phyloP scores from a whole-genome alignment of 1,139 yeast genomes.

The Scheffersomyces insectosa region DNA sequence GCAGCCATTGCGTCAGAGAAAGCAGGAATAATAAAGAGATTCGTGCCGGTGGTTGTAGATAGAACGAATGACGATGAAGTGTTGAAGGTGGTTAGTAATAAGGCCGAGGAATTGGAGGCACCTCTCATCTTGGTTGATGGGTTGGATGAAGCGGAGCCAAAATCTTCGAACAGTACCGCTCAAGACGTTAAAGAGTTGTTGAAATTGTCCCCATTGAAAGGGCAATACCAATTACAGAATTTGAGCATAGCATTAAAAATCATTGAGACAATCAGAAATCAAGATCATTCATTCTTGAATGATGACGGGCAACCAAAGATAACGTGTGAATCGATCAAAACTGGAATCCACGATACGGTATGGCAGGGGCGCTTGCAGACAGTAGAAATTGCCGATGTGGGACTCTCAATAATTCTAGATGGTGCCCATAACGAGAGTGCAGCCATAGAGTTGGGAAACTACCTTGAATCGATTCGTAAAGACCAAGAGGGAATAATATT shows the following conservation, averaged over 20 bases:
- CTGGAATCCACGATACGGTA: conserved; percentile 51
- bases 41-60: conserved; percentile 70
- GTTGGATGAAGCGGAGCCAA: background rate
- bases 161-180: conserved; percentile 1
- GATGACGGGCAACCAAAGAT: conserved; percentile 16
- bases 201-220: conserved; percentile 57
- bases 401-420: conserved; percentile 57
- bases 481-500: conserved; percentile 49
- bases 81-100: conserved; percentile 37
- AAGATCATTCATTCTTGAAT: conserved; percentile 1
- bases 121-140: conserved; percentile 19
- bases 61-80: conserved; percentile 60
- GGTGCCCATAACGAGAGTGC: conserved; percentile 95
- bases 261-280: conserved; percentile 35
- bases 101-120: conserved; percentile 19
- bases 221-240: conserved; percentile 72
- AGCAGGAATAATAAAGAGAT: conserved; percentile 75
- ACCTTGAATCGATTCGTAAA: conserved; percentile 17
- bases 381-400: conserved; percentile 25
- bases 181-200: conserved; percentile 13
- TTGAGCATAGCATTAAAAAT: conserved; percentile 68
- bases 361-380: conserved; percentile 71
- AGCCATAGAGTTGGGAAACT: conserved; percentile 60
- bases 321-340: conserved; percentile 31
- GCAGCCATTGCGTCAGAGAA: conserved; percentile 70